phyloP scores from a whole-genome alignment of 2,329 filamentous ascomycete genomes.

The Colletotrichum cordylinicola region DNA sequence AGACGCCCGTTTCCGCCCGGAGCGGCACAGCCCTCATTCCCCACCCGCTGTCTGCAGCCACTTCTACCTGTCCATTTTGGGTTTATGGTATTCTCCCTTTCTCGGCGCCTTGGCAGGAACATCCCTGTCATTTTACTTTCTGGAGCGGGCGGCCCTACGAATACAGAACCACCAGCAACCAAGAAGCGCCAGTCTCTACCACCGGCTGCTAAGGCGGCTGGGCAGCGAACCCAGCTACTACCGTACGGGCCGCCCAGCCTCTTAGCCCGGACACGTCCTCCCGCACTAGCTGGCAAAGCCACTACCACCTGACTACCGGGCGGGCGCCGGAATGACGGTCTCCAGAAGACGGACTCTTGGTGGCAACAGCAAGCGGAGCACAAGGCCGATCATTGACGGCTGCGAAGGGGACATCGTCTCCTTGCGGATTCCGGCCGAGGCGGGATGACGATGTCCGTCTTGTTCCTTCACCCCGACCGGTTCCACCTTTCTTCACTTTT shows the following conservation, averaged over 20 bases:
- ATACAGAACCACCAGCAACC: neutral
- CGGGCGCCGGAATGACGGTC: slow-evolving; percentile 5
- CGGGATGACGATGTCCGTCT: neutral
- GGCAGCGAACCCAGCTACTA: neutral
- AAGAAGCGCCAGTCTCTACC: neutral
- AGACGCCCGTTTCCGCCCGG: neutral
- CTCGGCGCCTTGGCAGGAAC: neutral
- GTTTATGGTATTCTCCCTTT: neutral
- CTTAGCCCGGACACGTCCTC: neutral
- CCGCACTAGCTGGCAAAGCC: slow-evolving; percentile 11
- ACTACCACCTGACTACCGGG: slow-evolving; percentile 8
- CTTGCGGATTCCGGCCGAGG: neutral
- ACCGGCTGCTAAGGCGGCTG: neutral
- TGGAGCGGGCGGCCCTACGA: neutral
- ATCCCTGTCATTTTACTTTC: neutral
- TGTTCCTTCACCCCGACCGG: neutral
- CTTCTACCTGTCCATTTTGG: neutral
- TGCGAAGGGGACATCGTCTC: neutral
- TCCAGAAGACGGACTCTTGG: neutral
- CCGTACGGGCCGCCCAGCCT: neutral
- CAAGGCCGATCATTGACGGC: neutral
- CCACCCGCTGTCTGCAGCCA: neutral
- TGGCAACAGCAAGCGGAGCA: slow-evolving; percentile 2
- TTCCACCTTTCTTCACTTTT: neutral
- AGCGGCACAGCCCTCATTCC: slow-evolving; percentile 4